Conservation (phyloP, 2,329 filamentous ascomycete species). For the Talaromyces sp. region DNA sequence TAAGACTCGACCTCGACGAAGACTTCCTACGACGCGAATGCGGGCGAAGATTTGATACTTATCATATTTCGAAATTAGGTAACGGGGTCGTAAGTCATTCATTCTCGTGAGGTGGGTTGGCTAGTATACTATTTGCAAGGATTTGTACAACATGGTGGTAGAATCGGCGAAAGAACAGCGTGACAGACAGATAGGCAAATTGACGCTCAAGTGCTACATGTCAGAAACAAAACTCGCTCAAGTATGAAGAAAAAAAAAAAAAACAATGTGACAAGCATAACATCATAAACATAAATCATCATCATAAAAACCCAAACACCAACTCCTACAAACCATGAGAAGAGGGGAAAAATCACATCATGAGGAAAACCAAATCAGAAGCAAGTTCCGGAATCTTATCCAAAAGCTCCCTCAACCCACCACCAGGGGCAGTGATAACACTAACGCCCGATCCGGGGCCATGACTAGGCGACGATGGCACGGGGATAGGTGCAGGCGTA, state of each 20-base stretch:
- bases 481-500: slow-evolving; percentile 20
- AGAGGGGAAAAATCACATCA: slow-evolving; percentile 26
- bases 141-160: background rate
- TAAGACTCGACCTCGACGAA: slow-evolving; percentile 72
- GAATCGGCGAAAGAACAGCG: background rate
- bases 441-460: slow-evolving; percentile 16
- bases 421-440: slow-evolving; percentile 12
- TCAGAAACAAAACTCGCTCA: background rate
- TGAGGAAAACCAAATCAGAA: slow-evolving; percentile 43
- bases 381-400: slow-evolving; percentile 42
- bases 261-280: background rate
- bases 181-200: slow-evolving; percentile 1
- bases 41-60: slow-evolving; percentile 35
- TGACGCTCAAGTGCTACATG: slow-evolving; percentile 4
- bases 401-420: slow-evolving; percentile 37
- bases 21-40: slow-evolving; percentile 69
- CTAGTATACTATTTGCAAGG: background rate
- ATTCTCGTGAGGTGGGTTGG: slow-evolving; percentile 2
- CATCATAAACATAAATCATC: background rate
- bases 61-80: background rate
- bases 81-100: background rate
- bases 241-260: background rate
- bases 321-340: background rate
- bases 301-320: background rate
- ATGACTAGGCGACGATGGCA: slow-evolving; percentile 18